These are phyloP conservation scores for Tritrichomonas musculus DNA, from an alignment of 208 protist genomes.

Conservation along the genomic window DNA sequence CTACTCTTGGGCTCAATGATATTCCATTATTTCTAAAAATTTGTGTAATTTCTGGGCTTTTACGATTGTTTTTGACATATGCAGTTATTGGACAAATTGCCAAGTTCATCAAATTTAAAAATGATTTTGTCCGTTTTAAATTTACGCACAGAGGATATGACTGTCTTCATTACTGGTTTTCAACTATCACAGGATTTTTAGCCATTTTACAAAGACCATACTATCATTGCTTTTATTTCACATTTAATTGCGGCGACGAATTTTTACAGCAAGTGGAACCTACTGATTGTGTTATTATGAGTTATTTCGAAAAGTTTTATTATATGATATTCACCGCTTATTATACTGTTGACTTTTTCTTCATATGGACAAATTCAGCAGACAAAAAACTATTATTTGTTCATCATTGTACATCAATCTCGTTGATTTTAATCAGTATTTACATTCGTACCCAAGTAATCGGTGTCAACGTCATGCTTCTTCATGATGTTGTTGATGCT, in stretches of 20 bases:
- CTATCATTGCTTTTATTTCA: not conserved
- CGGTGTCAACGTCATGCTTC: not conserved
- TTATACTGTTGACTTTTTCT: not conserved
- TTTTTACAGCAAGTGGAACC: not conserved
- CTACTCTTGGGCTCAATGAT: no score
- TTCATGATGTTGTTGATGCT: constrained; percentile 29
- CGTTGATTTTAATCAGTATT: not conserved
- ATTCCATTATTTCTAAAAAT: no score
- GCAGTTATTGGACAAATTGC: no score
- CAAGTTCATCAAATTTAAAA: no score
- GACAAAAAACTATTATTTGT: not conserved
- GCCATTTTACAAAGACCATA: not conserved
- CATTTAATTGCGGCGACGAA: not conserved
- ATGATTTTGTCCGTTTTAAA: no score
- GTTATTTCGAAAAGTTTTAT: constrained; percentile 19
- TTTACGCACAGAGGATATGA: not conserved
- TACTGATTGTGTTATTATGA: not conserved
- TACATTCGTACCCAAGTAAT: not conserved
- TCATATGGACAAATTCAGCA: not conserved
- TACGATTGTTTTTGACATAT: no score
- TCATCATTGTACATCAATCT: not conserved
- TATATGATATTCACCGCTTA: not conserved
- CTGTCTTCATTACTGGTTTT: not conserved
- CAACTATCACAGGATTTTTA: not conserved
- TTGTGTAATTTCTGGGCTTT: no score